A percentile compares a stretch with the other conserved stretches of the same genome.
Conservation (phyloP, 2,329 filamentous ascomycete genomes). For the Colletotrichum simmondsii region DNA sequence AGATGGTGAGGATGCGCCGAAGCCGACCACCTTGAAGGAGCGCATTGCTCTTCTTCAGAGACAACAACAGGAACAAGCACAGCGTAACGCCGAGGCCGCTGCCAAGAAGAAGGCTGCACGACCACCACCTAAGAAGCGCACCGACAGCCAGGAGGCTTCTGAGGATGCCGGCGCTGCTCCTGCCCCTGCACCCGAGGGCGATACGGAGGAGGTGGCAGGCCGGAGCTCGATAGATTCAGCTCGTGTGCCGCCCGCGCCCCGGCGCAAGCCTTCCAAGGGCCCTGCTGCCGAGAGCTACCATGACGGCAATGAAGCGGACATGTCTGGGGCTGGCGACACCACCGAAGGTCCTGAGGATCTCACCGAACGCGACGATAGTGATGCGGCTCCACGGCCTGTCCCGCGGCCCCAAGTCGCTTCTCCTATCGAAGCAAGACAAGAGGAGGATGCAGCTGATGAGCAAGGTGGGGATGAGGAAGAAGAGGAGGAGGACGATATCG, state of each 20-base stretch:
- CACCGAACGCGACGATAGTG: slow-evolving; percentile 80
- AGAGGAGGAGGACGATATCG: slow-evolving; percentile 86
- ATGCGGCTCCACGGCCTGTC: slow-evolving; percentile 61
- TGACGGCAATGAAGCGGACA: slow-evolving; percentile 73
- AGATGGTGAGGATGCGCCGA: slow-evolving; percentile 79
- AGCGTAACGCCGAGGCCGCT: slow-evolving; percentile 80
- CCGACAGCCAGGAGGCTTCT: slow-evolving; percentile 57
- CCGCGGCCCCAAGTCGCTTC: slow-evolving; percentile 52
- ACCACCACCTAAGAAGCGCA: slow-evolving; percentile 72
- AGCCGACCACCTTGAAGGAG: slow-evolving; percentile 93
- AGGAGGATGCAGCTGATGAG: slow-evolving; percentile 58
- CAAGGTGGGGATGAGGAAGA: slow-evolving; percentile 78
- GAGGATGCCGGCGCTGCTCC: slow-evolving; percentile 39
- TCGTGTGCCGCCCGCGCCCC: slow-evolving; percentile 52
- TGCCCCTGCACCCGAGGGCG: slow-evolving; percentile 31
- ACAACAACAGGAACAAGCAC: slow-evolving; percentile 90
- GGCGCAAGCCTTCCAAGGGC: slow-evolving; percentile 64
- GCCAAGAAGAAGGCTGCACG: slow-evolving; percentile 89
- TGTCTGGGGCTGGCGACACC: slow-evolving; percentile 71
- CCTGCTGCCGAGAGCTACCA: slow-evolving; percentile 55
- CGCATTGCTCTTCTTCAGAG: slow-evolving; percentile 93
- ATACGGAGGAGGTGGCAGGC: slow-evolving; percentile 58
- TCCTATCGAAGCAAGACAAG: slow-evolving; percentile 43
- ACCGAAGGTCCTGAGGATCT: slow-evolving; percentile 68
- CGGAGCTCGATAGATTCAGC: slow-evolving; percentile 63